phyloP scores from a whole-genome alignment of 768 basidiomycete species.

The Russula olivacea region DNA sequence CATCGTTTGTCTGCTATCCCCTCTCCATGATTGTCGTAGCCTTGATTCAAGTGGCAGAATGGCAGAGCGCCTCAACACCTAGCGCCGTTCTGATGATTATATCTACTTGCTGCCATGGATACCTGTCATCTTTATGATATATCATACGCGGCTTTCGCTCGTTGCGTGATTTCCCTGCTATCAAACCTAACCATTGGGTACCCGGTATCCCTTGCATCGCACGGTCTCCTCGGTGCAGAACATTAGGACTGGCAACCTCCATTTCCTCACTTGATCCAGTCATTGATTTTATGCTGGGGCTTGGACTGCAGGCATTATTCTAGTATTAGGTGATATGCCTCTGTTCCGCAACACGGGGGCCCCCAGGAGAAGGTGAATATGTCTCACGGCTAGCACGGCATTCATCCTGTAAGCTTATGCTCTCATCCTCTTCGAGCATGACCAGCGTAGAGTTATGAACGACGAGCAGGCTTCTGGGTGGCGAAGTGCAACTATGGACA shows the following conservation, averaged over 20 bases:
- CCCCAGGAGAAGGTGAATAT: constrained; percentile 49
- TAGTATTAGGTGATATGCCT: constrained; percentile 45
- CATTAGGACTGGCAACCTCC: constrained; percentile 57
- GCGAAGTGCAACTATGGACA: constrained; percentile 41
- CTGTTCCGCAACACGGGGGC: no score
- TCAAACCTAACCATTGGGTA: neutral
- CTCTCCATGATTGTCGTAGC: no score
- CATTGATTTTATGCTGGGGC: constrained; percentile 60
- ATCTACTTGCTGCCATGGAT: constrained; percentile 55
- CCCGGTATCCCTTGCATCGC: constrained; percentile 38
- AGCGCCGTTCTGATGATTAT: constrained; percentile 46
- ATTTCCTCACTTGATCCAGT: constrained; percentile 64
- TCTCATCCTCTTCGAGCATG: constrained; percentile 40
- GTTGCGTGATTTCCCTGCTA: neutral
- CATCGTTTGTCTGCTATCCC: no score
- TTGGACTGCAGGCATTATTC: constrained; percentile 60
- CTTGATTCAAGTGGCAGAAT: no score
- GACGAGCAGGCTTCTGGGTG: constrained; percentile 38
- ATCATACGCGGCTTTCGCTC: neutral
- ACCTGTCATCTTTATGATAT: neutral
- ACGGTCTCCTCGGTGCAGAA: constrained; percentile 54
- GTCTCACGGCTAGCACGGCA: neutral
- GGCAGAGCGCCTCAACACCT: constrained; percentile 47
- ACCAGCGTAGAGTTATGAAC: constrained; percentile 43
- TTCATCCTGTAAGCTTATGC: constrained; percentile 27